Percentiles rank a stretch among this genome's conserved stretches.
These are phyloP conservation scores for Teratosphaeria destructans DNA, from an alignment of 2,329 filamentous ascomycete species.

Conservation along the genomic window DNA sequence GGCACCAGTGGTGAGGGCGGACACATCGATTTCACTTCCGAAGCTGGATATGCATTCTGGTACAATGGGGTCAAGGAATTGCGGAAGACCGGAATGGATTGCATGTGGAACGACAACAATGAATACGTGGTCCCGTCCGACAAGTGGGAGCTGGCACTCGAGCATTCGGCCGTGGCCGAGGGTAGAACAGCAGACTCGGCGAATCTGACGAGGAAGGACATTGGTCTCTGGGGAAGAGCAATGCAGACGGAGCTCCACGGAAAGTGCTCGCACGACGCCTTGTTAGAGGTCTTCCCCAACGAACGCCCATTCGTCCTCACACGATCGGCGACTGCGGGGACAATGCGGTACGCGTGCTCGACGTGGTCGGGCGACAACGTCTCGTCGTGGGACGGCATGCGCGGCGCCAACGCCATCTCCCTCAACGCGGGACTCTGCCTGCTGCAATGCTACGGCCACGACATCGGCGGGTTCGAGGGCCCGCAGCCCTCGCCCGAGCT, in stretches of 20 bases:
- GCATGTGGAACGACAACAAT: conserved; percentile 73
- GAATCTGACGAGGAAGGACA: conserved; percentile 32
- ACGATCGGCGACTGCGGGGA: conserved; percentile 59
- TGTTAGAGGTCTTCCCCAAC: conserved; percentile 48
- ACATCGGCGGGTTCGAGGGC: conserved; percentile 67
- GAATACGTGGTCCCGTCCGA: conserved; percentile 60
- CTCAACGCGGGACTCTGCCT: conserved; percentile 59
- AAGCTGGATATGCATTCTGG: conserved; percentile 60
- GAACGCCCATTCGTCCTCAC: conserved; percentile 59
- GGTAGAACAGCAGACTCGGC: conserved; percentile 2
- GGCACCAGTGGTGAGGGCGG: conserved; percentile 60
- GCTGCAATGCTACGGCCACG: conserved; percentile 55
- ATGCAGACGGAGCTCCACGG: conserved; percentile 62
- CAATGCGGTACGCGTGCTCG: conserved; percentile 58
- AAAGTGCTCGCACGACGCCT: conserved; percentile 59
- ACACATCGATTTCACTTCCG: conserved; percentile 63
- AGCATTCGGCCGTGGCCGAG: conserved; percentile 29
- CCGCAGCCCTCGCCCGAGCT: conserved; percentile 62
- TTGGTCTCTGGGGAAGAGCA: conserved; percentile 60
- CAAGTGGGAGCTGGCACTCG: conserved; percentile 52
- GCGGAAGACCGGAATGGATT: conserved; percentile 55
- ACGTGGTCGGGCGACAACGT: conserved; percentile 68
- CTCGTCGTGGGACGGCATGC: conserved; percentile 64
- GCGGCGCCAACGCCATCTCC: conserved; percentile 58
- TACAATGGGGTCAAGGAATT: conserved; percentile 55